Evolutionary conservation across 208 protist species (phyloP).

Genomic region (Balamuthia mandrillaris): DNA sequence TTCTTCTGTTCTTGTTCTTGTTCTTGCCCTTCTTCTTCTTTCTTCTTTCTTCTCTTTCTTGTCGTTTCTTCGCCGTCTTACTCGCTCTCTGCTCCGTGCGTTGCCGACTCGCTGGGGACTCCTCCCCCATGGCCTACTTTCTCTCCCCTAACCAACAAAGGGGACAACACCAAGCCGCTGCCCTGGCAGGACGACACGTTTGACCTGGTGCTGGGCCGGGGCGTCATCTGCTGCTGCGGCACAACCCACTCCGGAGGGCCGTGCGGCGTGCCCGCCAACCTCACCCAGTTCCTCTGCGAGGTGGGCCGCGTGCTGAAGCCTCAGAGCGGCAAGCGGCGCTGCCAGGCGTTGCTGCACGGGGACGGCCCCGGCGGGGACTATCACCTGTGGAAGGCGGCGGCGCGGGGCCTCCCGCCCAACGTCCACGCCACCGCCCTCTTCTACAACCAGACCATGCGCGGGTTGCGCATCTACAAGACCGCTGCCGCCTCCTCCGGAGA

Average conservation of each 20-base stretch:
- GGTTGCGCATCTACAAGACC: background rate
- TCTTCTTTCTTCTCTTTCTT: too few relatives aligned
- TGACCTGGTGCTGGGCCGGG: background rate
- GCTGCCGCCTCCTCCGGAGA: too few relatives aligned
- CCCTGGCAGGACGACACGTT: conserved; percentile 27
- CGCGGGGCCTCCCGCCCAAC: background rate
- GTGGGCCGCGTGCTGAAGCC: background rate
- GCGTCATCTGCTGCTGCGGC: conserved; percentile 13
- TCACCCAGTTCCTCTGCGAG: background rate
- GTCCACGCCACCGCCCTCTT: background rate
- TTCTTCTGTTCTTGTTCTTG: too few relatives aligned
- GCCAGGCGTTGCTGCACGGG: conserved; percentile 3
- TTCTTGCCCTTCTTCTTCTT: too few relatives aligned
- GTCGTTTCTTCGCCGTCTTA: too few relatives aligned
- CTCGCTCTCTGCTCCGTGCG: too few relatives aligned
- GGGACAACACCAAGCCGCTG: conserved; percentile 14
- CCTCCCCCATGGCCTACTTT: too few relatives aligned
- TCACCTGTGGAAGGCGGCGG: background rate
- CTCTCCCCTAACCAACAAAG: too few relatives aligned
- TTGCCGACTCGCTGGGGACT: too few relatives aligned
- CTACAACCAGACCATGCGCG: background rate
- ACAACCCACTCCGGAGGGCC: background rate
- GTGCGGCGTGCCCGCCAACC: background rate
- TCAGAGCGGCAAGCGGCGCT: background rate
- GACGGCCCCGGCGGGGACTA: background rate